A percentile compares a stretch with the other conserved stretches of the same genome.
Conservation (phyloP, 768 basidiomycete genomes). For the Termitomyces titanicus region DNA sequence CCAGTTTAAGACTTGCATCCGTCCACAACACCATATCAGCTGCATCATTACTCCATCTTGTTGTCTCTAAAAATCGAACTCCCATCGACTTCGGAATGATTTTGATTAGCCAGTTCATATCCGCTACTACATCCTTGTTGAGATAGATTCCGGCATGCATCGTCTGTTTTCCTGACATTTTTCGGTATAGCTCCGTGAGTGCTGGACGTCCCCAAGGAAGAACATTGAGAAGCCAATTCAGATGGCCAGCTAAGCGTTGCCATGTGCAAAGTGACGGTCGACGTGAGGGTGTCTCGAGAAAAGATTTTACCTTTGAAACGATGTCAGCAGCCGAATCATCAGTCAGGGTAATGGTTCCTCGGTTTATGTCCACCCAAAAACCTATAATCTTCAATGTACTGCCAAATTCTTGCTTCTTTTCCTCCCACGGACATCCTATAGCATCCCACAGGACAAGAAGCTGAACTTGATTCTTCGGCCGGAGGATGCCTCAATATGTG, state of each 20-base stretch:
- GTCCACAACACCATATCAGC: too few species aligned
- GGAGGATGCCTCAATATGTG: background rate
- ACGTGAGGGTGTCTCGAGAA: background rate
- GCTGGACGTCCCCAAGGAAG: slow-evolving; percentile 11
- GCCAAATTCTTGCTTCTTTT: slow-evolving; percentile 25
- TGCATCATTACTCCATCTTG: too few species aligned
- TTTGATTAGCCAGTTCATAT: too few species aligned
- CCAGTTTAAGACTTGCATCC: too few species aligned
- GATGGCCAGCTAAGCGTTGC: slow-evolving; percentile 25
- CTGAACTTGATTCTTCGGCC: slow-evolving; percentile 19
- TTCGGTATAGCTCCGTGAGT: slow-evolving; percentile 13
- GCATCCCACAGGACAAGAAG: slow-evolving; percentile 24
- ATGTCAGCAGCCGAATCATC: slow-evolving; percentile 10
- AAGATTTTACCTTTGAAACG: slow-evolving; percentile 1
- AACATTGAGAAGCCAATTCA: slow-evolving; percentile 34
- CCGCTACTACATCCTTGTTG: too few species aligned
- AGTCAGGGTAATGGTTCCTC: slow-evolving; percentile 13
- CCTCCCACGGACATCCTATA: slow-evolving; percentile 24
- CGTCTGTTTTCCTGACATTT: slow-evolving; percentile 1
- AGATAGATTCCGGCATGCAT: too few species aligned
- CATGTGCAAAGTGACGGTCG: slow-evolving; percentile 13
- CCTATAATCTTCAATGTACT: slow-evolving; percentile 27
- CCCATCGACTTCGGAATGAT: too few species aligned
- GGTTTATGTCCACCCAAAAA: slow-evolving; percentile 22
- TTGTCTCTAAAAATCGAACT: too few species aligned